Base-by-base conservation (phyloP, 768 basidiomycete genomes). In the Scleroderma bovista region DNA sequence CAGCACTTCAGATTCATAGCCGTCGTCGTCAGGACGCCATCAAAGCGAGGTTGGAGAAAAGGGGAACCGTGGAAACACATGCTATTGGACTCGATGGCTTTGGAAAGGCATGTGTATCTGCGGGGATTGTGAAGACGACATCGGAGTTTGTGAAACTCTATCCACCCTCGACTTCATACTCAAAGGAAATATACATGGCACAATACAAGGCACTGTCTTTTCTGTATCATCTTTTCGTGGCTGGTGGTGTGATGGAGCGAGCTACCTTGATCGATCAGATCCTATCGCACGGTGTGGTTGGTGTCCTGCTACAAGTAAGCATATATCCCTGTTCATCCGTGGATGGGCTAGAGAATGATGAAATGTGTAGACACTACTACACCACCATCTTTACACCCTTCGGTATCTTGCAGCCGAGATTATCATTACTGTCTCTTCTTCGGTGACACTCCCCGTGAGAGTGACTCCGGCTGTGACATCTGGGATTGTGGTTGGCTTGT, bases 121-220 rank as follows among this genome's bases (percentile, higher is more conserved):
- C 60, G 15, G 67, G 67, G 3, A 60, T 69, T 40, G 63, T 65
- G 15, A 61, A 60, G 39, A 53, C 60, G 3, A 51, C 68, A 47
- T 44, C 66, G 20, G 51, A 50, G 20, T 43, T 69, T 19, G 47
- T 60, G 9, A 62, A 42, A 10, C 55, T 26, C 34, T 54, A 24
- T 52, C 38, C n/a, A 47, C 56, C 29, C 44, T 44, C 36, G 52
- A 47, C 34, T 46, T 48, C 39, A 52, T 50, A n/a, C 13, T 44
- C 36, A 10, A 47, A 47, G 26, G 52, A 56, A n/a, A 45, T 46
- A 26, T 51, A 46, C 17, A 52, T 64, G 1, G 52, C 62, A 5
- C 54, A 59, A 11, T 52, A 60, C 46, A 58, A 60, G 26, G 65
- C 63, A 1, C 24, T 61, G 12, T 57, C 60, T 20, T 40, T 48